Evolutionary conservation across 1,284 basidiomycete genomes (phyloP).

Genomic region (Leccinum huronense): DNA sequence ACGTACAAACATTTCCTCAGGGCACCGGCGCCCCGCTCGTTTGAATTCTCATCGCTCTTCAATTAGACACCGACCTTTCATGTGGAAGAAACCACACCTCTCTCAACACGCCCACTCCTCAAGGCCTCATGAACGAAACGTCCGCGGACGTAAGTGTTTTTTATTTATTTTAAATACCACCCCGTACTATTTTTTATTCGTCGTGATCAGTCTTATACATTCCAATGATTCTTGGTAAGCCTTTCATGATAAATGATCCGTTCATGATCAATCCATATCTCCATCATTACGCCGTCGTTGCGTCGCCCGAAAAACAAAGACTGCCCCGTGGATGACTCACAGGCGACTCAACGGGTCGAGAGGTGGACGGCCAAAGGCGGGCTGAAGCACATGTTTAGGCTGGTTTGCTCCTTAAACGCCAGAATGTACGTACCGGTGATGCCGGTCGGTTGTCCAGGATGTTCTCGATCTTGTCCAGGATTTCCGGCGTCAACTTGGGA

Average conservation of each 20-base stretch:
- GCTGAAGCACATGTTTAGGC: conserved; percentile 19
- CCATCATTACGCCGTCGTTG: neutral
- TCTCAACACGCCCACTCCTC: conserved; percentile 3
- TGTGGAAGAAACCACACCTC: neutral
- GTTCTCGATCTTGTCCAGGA: conserved; percentile 52
- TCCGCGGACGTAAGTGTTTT: neutral
- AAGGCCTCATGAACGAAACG: neutral
- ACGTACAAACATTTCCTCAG: neutral
- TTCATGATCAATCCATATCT: neutral
- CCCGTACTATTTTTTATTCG: neutral
- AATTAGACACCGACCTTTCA: neutral
- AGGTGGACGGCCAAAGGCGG: conserved; percentile 29
- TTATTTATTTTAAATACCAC: neutral
- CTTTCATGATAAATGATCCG: neutral
- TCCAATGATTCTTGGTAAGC: neutral
- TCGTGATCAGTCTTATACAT: neutral
- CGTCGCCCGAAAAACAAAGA: neutral
- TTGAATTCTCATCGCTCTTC: neutral
- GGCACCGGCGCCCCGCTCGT: neutral
- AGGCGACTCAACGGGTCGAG: conserved; percentile 30
- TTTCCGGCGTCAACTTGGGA: conserved; percentile 53
- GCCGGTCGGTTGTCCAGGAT: conserved; percentile 46
- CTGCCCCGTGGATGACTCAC: conserved; percentile 9
- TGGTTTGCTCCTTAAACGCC: neutral
- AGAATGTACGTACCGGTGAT: conserved; percentile 26